Base-by-base conservation (phyloP, 1,284 basidiomycete species). In the Sparassis latifolia region DNA sequence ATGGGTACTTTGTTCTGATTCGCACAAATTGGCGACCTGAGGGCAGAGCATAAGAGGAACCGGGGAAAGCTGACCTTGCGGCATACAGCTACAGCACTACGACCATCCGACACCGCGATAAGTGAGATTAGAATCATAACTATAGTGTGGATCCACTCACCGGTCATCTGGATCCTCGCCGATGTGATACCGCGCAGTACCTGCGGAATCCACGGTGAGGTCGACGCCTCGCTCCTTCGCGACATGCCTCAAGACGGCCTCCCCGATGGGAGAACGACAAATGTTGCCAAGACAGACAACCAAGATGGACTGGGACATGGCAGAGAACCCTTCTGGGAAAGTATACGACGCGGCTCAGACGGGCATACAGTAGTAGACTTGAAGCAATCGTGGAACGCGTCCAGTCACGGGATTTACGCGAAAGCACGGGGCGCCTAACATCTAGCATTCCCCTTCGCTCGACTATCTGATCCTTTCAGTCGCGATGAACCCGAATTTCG, bases 281-380 rank as follows among this genome's bases (percentile, higher is more conserved):
- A 89, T 88, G 63, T 89, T 89, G 12, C 86, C 86, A 33, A 89
- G 69, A 59, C 88, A 90, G 38, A 89, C 85, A 51, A 89, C 67
- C 39, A 90, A 77, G 33, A 83, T 83, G 45, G 73, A 74, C 2
- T 61, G 63, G 32, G 56, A 44, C 49, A 50, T 50, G 29, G 12
- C n/a, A 12, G 20, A 20, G 20, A 20, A 20, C 20, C 20, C 20
- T 20, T 20, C 20, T 20, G 20, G 20, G 20, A 20, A 20, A 20
- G 20, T 20, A 20, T 20, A 20, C 20, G 20, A 20, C 20, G 20
- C 20, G 20, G 20, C 20, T 20, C 20, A 20, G 20, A 20, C 20
- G 20, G 20, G 20, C 20, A 20, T 20, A 20, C 20, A 20, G 20
- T 20, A 20, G 20, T 20, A 20, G 20, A 20, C 20, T 20, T 20